Percentiles rank a stretch among this genome's conserved stretches.
Conservation (phyloP, 257 asterid species). For the Nyctanthes arbortristis region DNA sequence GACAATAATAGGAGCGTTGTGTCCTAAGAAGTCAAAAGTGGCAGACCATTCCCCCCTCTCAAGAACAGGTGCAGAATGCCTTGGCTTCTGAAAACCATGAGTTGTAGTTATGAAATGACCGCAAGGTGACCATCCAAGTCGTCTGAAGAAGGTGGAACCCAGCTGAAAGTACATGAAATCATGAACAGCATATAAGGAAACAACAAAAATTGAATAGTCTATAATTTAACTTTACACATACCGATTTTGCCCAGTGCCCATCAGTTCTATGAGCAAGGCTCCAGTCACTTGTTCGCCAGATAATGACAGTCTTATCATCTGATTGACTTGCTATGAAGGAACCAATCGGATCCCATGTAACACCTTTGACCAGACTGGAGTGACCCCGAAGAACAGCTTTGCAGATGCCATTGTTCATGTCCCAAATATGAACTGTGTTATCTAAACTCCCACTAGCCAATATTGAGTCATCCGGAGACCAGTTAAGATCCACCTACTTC, state of each 20-base stretch:
- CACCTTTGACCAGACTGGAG: conserved; percentile 96
- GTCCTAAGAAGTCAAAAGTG: conserved; percentile 97
- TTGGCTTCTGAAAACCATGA: conserved; percentile 97
- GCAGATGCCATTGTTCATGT: conserved; percentile 87
- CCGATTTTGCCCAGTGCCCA: conserved; percentile 99
- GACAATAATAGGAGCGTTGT: conserved; percentile 92
- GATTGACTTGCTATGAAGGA: conserved; percentile 99
- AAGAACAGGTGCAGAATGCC: conserved; percentile 99
- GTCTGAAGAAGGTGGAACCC: conserved; percentile 97
- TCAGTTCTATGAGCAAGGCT: conserved; percentile 97
- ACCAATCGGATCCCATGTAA: conserved; percentile 98
- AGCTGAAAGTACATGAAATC: conserved; percentile 57
- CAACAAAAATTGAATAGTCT: background rate
- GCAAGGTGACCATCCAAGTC: conserved; percentile 99
- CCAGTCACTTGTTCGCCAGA: conserved; percentile 99
- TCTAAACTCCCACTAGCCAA: conserved; percentile 97
- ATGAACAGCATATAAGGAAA: conserved; percentile 14
- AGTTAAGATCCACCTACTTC: conserved; percentile 99
- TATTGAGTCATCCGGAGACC: conserved; percentile 97
- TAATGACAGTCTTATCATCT: conserved; percentile 96
- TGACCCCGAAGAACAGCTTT: conserved; percentile 95
- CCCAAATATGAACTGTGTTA: conserved; percentile 94
- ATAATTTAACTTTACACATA: conserved; percentile 38
- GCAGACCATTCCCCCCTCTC: conserved; percentile 99
- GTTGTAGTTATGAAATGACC: conserved; percentile 98